A percentile compares a stretch with the other conserved stretches of the same genome.
Conservation (phyloP, 768 basidiomycete genomes). For the Amanita muscaria region DNA sequence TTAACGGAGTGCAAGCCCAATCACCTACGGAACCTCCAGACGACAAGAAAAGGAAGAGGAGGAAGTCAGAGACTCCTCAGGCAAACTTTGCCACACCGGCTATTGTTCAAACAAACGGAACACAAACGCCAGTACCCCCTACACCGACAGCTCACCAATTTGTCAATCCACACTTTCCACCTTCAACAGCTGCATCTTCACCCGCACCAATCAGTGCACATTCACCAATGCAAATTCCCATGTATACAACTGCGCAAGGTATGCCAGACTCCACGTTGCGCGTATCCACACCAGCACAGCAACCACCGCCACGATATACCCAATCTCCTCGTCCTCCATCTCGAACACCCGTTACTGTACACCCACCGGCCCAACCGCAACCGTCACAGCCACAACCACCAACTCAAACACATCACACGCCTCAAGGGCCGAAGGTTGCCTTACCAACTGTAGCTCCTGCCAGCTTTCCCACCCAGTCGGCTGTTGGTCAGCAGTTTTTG, state of each 20-base stretch:
- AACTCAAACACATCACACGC: slow-evolving; percentile 4
- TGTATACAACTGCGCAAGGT: background rate
- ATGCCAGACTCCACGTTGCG: slow-evolving; percentile 2
- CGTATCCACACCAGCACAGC: slow-evolving; percentile 5
- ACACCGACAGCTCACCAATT: slow-evolving; percentile 24
- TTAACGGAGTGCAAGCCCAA: slow-evolving; percentile 21
- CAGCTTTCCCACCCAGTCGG: slow-evolving; percentile 7
- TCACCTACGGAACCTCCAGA: slow-evolving; percentile 23
- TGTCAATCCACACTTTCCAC: slow-evolving; percentile 24
- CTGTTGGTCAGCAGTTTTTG: slow-evolving; percentile 10
- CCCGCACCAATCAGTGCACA: slow-evolving; percentile 14
- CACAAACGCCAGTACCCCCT: slow-evolving; percentile 27
- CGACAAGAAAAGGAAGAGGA: slow-evolving; percentile 20
- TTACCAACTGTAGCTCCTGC: slow-evolving; percentile 8
- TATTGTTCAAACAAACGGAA: slow-evolving; percentile 21
- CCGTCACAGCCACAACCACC: slow-evolving; percentile 9
- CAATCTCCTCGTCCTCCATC: slow-evolving; percentile 14
- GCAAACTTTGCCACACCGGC: slow-evolving; percentile 18
- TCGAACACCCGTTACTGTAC: slow-evolving; percentile 16
- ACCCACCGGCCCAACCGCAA: slow-evolving; percentile 14
- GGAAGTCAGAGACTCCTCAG: slow-evolving; percentile 19
- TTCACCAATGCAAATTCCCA: slow-evolving; percentile 10
- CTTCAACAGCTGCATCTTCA: slow-evolving; percentile 19
- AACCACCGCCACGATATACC: slow-evolving; percentile 5
- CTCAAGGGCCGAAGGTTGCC: background rate